Evolutionary conservation across 805 yeast genomes (phyloP), one percentile per base, ranked within the genome.

Genomic region (Wickerhamiella kurtzmanii): DNA sequence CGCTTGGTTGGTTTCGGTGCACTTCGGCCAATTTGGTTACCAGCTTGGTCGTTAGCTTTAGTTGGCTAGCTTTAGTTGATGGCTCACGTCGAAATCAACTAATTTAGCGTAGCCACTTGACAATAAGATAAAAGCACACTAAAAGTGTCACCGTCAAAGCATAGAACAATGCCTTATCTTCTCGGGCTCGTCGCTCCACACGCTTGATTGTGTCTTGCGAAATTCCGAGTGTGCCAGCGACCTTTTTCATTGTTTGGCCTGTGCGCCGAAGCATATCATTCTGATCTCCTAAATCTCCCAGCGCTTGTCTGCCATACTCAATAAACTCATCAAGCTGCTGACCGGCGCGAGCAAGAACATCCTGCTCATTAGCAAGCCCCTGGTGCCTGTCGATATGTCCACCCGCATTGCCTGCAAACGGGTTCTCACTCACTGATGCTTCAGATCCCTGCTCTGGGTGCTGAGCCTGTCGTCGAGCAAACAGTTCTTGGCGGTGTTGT

Each of bases 141-240:
- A 88, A 60, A 64, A 84, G 73, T 25, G 80, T 54, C 1, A 72
- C 41, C 2, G 83, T 76, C 28, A 87, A 83, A 11, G 80, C 78
- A 72, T 82, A 87, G 60, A 92, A 92, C 25, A 92, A 67, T 71
- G 85, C 74, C 60, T 87, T 87, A 62, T 89, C 97, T 60, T 85
- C 81, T 55, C 74, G 76, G 9, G 94, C 89, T 47, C 95, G 73
- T 54, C 77, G 75, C 63, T 87, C 92, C 28, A 89, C 80, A 46
- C 73, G 71, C 47, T 82, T 70, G 42, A 92, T 86, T 1, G 97
- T 89, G 15, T 81, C 81, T 52, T 77, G 79, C 32, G 95, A 82
- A 1, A 92, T 82, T 4, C 96, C 96, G 49, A 92, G 70, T 1
- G 95, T 86, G 43, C 75, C 71, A 51, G 92, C 76, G 21, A 83